These are phyloP conservation scores for Butyriboletus appendiculatus DNA, from an alignment of 1,284 basidiomycete species.

Conservation along the genomic window DNA sequence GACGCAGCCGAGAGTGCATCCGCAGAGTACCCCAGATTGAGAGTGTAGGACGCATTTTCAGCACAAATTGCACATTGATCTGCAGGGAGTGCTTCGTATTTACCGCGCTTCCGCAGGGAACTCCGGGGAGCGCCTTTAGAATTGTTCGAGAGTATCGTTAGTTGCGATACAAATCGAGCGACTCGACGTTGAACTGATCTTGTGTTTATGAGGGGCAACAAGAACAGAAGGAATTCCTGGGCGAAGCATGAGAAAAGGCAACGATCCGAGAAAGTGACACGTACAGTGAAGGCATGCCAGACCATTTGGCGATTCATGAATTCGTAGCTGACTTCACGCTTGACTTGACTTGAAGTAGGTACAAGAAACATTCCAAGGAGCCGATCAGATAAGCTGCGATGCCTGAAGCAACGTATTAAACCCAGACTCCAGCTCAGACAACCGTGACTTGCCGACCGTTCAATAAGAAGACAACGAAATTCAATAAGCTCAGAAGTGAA, in stretches of 20 bases:
- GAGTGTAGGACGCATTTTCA: conserved; percentile 65
- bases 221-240: conserved; percentile 94
- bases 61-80: conserved; percentile 81
- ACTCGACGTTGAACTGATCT: conserved; percentile 63
- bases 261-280: conserved; percentile 24
- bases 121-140: not conserved
- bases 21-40: conserved; percentile 54
- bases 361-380: conserved; percentile 79
- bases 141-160: conserved; percentile 22
- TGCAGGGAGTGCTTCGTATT: conserved; percentile 60
- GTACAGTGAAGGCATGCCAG: conserved; percentile 96
- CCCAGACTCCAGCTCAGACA: not conserved
- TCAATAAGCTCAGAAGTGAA: conserved; percentile 62
- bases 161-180: conserved; percentile 41
- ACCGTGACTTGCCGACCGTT: conserved; percentile 69
- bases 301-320: conserved; percentile 99
- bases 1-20: conserved; percentile 48
- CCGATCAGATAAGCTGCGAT: conserved; percentile 85
- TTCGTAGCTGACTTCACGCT: conserved; percentile 93
- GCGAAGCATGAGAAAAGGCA: conserved; percentile 1
- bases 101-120: conserved; percentile 46
- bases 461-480: conserved; percentile 85
- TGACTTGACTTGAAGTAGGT: conserved; percentile 70
- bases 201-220: conserved; percentile 82
- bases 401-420: conserved; percentile 48